phyloP scores from a whole-genome alignment of 225 moss, liverwort and hornwort species.

The Pseudisothecium myosuroides region DNA sequence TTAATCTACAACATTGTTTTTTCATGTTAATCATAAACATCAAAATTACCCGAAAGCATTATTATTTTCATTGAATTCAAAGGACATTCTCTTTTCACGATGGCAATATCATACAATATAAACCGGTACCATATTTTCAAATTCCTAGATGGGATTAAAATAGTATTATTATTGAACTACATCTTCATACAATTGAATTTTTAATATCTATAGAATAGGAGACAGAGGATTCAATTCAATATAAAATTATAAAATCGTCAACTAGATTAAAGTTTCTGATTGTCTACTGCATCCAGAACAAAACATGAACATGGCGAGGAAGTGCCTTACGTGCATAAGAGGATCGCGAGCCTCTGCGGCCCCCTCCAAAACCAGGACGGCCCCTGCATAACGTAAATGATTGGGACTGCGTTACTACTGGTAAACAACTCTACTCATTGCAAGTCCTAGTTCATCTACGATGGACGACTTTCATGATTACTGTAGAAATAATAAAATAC shows the following conservation, averaged over 20 bases:
- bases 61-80: not conserved
- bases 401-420: not conserved
- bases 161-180: not conserved
- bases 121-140: not conserved
- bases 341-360: constrained; percentile 38
- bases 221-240: too few relatives aligned
- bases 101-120: too few relatives aligned
- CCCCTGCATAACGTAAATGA: constrained; percentile 25
- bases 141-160: not conserved
- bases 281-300: not conserved
- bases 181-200: not conserved
- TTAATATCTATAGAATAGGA: not conserved
- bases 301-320: not conserved
- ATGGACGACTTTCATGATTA: too few relatives aligned
- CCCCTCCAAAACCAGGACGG: constrained; percentile 57
- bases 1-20: not conserved
- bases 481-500: not conserved
- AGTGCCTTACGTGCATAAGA: constrained; percentile 53
- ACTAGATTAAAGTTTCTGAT: not conserved
- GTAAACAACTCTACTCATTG: not conserved
- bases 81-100: not conserved
- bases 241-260: not conserved
- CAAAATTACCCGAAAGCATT: not conserved
- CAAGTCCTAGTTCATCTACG: not conserved
- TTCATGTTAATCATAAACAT: not conserved